Evolutionary conservation across 2,329 filamentous ascomycete species (phyloP), one percentile per base, ranked within the genome.

Genomic region (Microdochium bolleyi): DNA sequence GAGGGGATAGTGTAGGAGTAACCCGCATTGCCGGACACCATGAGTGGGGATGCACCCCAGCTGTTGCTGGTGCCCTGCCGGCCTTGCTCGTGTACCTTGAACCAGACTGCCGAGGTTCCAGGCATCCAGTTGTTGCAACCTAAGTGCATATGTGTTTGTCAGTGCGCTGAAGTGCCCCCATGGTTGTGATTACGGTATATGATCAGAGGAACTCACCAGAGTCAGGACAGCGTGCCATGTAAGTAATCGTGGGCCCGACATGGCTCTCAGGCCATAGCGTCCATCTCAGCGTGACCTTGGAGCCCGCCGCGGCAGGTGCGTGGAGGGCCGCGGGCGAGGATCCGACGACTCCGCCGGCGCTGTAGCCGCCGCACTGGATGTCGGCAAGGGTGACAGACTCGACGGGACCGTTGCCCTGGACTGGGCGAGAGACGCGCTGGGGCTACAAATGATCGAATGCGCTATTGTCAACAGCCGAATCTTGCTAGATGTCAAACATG

Each of bases 371-470:
- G 66, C 81, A 84, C 61, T 83, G 78, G 8, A 84, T 51, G 56
- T 83, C 80, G 53, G 74, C 69, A 13, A 72, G 69, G 2, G 71
- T 73, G 8, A 83, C 62, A 53, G 83, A 75, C 53, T 76, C 66
- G 22, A 84, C 73, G 0, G 80, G 80, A 3, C 81, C 80, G 63
- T 83, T 83, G 37, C 79, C 79, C 54, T 77, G 72, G 53, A 84
- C 74, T 8, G 71, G 68, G 19, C 80, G 76, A n/a, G 80, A 80
- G 62, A 83, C 75, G n/a, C 79, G 72, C 46, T 76, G 57, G 16
- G 76, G 75, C 49, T 66, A 34, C 34, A 41, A 4, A 41, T 19
- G 37, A 41, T 41, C 37, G 37, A 41, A 19, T 9, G 19, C 37
- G 37, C 19, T 16, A 14, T 41, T 41, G 37, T 41, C 19, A 41